These are phyloP conservation scores for Orbilia oligospora DNA, from an alignment of 2,329 filamentous ascomycete species.

Conservation along the genomic window DNA sequence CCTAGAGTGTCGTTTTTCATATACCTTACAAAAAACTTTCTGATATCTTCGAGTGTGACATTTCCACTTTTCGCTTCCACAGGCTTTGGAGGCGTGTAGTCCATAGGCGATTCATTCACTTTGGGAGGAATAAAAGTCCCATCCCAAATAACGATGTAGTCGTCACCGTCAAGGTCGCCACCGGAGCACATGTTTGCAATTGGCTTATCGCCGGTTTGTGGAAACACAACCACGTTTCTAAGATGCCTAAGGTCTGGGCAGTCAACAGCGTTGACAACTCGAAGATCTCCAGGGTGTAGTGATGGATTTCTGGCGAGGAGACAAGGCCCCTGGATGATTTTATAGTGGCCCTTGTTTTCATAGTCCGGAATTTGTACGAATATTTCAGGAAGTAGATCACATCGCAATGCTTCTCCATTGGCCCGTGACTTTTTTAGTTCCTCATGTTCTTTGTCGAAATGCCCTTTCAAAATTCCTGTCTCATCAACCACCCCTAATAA, in stretches of 20 bases:
- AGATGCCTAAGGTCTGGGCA: slow-evolving; percentile 80
- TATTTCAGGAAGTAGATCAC: slow-evolving; percentile 80
- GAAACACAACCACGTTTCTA: slow-evolving; percentile 88
- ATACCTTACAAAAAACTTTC: slow-evolving; percentile 88
- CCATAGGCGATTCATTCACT: slow-evolving; percentile 84
- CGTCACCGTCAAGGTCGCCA: slow-evolving; percentile 94
- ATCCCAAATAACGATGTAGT: slow-evolving; percentile 96
- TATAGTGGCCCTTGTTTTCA: slow-evolving; percentile 71
- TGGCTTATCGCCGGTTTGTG: slow-evolving; percentile 84
- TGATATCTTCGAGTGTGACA: slow-evolving; percentile 81
- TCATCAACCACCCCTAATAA: slow-evolving; percentile 92
- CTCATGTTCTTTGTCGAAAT: slow-evolving; percentile 70
- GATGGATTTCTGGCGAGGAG: slow-evolving; percentile 92
- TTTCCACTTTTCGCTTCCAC: slow-evolving; percentile 70
- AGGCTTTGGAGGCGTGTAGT: slow-evolving; percentile 76
- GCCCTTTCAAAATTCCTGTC: slow-evolving; percentile 80
- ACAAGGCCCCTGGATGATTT: slow-evolving; percentile 81
- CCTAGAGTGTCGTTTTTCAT: slow-evolving; percentile 91
- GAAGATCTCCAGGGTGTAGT: slow-evolving; percentile 90
- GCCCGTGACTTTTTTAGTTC: slow-evolving; percentile 65
- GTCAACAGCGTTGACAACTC: slow-evolving; percentile 87
- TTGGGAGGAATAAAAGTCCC: slow-evolving; percentile 76
- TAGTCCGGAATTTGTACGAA: slow-evolving; percentile 84
- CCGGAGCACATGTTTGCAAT: slow-evolving; percentile 95
- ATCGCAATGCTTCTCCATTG: slow-evolving; percentile 67